Base-by-base conservation (phyloP, 768 basidiomycete genomes). In the Boletus coccyginus region DNA sequence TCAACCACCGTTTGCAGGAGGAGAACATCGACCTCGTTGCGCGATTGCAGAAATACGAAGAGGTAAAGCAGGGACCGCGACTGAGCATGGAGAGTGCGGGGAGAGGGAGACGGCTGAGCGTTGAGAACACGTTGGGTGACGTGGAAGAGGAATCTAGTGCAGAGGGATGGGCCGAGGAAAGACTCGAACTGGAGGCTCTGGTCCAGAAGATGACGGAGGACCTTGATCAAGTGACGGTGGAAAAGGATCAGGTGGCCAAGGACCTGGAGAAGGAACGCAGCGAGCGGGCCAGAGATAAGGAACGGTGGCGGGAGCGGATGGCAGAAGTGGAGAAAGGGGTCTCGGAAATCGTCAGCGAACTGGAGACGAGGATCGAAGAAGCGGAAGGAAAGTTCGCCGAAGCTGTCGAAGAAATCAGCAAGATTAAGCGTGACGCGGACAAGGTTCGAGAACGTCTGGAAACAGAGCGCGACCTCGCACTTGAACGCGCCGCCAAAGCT, bases 1-100 rank as follows among this genome's bases (percentile, higher is more conserved):
- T 96, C 49, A 96, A 96, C 70, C 76, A 86, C 43, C 79, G 87
- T 53, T 68, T 96, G 52, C 88, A 91, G 62, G 89, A 93, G 68
- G 94, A 96, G 75, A 95, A 94, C 66, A 81, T 91, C 66, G 71
- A 65, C 13, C 76, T 94, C 9, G 68, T 84, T 7, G 79, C 79
- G 46, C 77, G 81, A 54, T 63, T 92, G 24, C 74, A 72, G 56
- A 77, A 69, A 54, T 67, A 82, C 50, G 87, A 85, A 62, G 87
- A 83, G 53, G 72, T 72, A 21, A 71, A 70, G 48, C 57, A 62
- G 35, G 70, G 70, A 6, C 67, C 70, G 2, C 58, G 66, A 52
- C 50, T 66, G 53, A 67, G 60, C 52, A 53, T 67, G 33, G 69
- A 63, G 52, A 66, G 60, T 51, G 77, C 52, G 32, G 66, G 71